These are phyloP conservation scores for Rutstroemia sp. DNA, from an alignment of 2,329 filamentous ascomycete genomes.

Conservation along the genomic window DNA sequence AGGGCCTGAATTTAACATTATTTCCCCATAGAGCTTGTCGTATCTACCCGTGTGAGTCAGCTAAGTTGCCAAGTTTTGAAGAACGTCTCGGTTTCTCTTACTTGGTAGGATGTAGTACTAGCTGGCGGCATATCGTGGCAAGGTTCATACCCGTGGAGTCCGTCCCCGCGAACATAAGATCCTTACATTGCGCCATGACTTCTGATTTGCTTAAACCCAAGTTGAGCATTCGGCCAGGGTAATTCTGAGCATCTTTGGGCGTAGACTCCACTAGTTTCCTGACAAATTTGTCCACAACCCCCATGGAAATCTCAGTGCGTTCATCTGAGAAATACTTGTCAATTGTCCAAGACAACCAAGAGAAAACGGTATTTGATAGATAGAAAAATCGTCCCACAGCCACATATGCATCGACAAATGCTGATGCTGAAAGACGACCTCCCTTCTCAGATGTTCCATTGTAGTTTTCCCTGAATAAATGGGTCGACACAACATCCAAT, in stretches of 20 bases:
- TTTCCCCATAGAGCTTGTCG: constrained; percentile 30
- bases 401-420: constrained; percentile 48
- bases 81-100: constrained; percentile 18
- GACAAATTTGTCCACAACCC: constrained; percentile 37
- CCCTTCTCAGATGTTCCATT: constrained; percentile 32
- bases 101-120: constrained; percentile 36
- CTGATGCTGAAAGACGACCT: constrained; percentile 33
- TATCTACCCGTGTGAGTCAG: constrained; percentile 22
- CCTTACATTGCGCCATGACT: constrained; percentile 43
- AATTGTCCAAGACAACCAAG: constrained; percentile 26
- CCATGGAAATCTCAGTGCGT: constrained; percentile 29
- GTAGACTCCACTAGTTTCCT: constrained; percentile 30
- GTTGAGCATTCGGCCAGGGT: constrained; percentile 40
- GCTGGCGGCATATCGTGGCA: constrained; percentile 38
- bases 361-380: constrained; percentile 37
- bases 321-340: constrained; percentile 33
- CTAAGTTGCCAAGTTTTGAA: neutral
- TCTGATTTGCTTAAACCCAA: constrained; percentile 37
- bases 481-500: constrained; percentile 45
- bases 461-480: constrained; percentile 45
- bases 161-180: constrained; percentile 47
- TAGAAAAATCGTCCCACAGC: constrained; percentile 48
- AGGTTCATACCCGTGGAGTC: constrained; percentile 46
- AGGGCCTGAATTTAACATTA: constrained; percentile 21
- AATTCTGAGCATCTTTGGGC: constrained; percentile 34